Conservation (phyloP, 164 flowering plant species). For the Protea cynaroides region DNA sequence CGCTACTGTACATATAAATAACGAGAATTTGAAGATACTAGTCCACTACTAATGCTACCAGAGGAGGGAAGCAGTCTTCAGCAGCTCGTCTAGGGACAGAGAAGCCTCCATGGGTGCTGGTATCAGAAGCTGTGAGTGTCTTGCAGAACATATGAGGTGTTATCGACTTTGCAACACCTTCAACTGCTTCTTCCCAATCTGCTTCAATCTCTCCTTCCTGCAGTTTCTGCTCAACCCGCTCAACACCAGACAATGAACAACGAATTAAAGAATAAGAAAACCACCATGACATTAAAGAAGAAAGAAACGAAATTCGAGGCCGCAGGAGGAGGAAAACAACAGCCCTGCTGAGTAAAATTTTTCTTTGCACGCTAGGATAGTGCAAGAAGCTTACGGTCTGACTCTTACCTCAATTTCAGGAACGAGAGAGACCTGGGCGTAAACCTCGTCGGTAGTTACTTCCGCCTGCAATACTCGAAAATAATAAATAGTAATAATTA, state of each 20-base stretch:
- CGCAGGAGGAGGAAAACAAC: background rate
- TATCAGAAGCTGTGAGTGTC: slow-evolving; percentile 97
- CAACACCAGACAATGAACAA: background rate
- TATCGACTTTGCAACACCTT: slow-evolving; percentile 32
- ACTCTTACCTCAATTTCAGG: slow-evolving; percentile 80
- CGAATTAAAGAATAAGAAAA: background rate
- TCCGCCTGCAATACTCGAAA: slow-evolving; percentile 49
- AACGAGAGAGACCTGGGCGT: slow-evolving; percentile 74
- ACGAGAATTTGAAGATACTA: background rate
- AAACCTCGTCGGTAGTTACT: slow-evolving; percentile 74
- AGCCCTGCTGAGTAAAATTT: too few relatives aligned
- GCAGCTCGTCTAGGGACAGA: slow-evolving; percentile 99
- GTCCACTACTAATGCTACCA: slow-evolving; percentile 40
- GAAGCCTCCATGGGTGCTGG: slow-evolving; percentile 99
- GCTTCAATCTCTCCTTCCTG: slow-evolving; percentile 40
- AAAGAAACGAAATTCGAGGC: background rate
- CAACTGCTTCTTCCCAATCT: slow-evolving; percentile 43
- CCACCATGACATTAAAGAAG: background rate
- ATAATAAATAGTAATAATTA: background rate
- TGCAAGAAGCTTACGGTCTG: background rate
- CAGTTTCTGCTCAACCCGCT: slow-evolving; percentile 55
- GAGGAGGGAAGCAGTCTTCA: slow-evolving; percentile 96
- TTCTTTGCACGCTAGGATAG: too few relatives aligned
- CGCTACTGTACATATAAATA: background rate
- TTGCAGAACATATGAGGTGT: slow-evolving; percentile 99